Evolutionary conservation across 306 rosid genomes (phyloP), one percentile per base, ranked within the genome.

Genomic region (Begonia loranthoides): DNA sequence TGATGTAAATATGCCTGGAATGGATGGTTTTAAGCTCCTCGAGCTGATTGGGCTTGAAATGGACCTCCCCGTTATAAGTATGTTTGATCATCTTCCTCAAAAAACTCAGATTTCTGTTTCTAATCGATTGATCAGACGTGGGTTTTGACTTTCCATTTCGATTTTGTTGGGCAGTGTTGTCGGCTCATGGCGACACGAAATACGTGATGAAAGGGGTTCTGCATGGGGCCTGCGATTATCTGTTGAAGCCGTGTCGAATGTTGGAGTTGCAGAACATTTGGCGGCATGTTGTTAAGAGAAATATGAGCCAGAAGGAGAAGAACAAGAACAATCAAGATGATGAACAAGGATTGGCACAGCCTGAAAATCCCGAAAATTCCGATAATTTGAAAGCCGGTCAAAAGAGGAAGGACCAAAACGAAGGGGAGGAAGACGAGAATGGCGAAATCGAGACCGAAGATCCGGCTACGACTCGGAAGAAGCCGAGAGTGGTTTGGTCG

Each of bases 1-100:
- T 49, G 96, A 87, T 54, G 94, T 87, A 0, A 76, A 74, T 17
- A 87, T 87, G 93, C 93, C 94, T 6, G 93, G 76, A 61, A 84
- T 87, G 79, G 93, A 87, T 69, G 96, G 96, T 45, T 87, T 87
- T 57, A 72, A 81, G 83, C 88, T 87, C 16, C 94, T 87, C 63
- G 81, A 81, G 69, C 74, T 48, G 9, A 76, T 84, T 51, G 94
- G 83, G 45, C 93, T 76, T 58, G 96, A 84, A 64, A 87, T 77
- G 94, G 93, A 87, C 78, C 73, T 87, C 13, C 94, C 96, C 33
- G 84, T 87, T 45, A 83, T 87, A 24, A 87, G 94, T 87, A 80
- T 73, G 87, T 59, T 46, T 52, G 17, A 45, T 38, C 14, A 1
- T 43, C 6, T 43, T 43, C 47, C 0, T 43, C 3, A 43, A n/a